Evolutionary conservation across 176 grass and related monocot genomes (phyloP).

Genomic region (Carex pumila): DNA sequence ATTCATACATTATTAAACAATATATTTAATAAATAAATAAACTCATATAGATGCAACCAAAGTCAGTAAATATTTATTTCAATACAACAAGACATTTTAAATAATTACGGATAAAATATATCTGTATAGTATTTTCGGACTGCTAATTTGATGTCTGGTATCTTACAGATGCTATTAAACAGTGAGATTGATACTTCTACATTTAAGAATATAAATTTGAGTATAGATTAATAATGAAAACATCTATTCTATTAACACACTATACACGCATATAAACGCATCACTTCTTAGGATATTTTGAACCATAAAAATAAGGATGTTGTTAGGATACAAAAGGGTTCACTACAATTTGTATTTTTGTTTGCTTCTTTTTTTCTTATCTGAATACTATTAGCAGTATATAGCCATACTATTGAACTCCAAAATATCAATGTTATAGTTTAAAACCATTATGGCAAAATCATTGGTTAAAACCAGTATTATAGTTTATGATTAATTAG

Average conservation of each 20-base stretch:
- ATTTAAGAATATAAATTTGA: not conserved
- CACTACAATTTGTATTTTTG: not conserved
- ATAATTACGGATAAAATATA: conserved; percentile 1
- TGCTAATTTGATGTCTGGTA: not conserved
- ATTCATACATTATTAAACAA: conserved; percentile 6
- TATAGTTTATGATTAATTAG: not conserved
- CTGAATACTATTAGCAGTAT: not conserved
- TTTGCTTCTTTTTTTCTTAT: not conserved
- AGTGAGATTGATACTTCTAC: not conserved
- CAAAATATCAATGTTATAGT: not conserved
- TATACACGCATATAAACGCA: not conserved
- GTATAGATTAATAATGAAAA: not conserved
- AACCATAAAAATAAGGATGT: not conserved
- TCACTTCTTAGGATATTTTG: not conserved
- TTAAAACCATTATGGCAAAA: not conserved
- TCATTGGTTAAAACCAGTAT: not conserved
- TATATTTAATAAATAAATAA: conserved; percentile 4
- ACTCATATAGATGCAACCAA: not conserved
- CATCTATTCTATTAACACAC: not conserved
- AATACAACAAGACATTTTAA: not conserved
- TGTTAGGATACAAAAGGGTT: not conserved
- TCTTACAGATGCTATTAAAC: not conserved
- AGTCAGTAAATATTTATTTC: not conserved
- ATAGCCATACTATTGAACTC: not conserved
- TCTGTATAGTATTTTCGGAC: not conserved